Base-by-base conservation (phyloP, 805 yeast genomes). In the Candida ascalaphidarum region DNA sequence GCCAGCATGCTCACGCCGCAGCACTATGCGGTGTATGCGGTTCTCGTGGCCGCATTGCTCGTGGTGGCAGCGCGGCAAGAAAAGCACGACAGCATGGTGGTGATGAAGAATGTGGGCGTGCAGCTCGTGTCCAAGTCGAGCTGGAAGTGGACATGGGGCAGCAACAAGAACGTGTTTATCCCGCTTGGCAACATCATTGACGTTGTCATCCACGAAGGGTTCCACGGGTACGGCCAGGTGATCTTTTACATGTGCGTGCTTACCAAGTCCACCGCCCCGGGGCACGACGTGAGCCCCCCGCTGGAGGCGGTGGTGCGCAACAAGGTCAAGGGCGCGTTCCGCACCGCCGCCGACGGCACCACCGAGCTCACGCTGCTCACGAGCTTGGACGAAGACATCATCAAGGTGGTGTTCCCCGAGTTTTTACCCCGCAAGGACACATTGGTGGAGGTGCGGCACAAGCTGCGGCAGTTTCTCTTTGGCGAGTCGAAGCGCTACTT, bases 161-260 rank as follows among this genome's bases (percentile, higher is more conserved):
- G 39, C 12, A 33, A 32, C n/a, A 30, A 30, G 7, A 50, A 50
- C 22, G 40, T 54, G 16, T 79, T 82, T 46, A 64, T 79, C 8
- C 79, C 86, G 0, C 52, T 63, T 21, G 69, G 66, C 25, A 59
- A 60, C 25, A 64, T 82, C 28, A 65, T 70, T 4, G 89, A 81
- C 47, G 49, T 82, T 8, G 70, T 80, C 0, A 75, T 83, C 15
- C 81, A 81, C 45, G 94, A 83, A 49, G 88, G 82, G 0, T 81
- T 83, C 46, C 63, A 63, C 30, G 79, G 79, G 5, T 69, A 74
- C 36, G 77, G 76, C 36, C 65, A 62, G 36, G 84, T 81, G 7
- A 58, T 77, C 3, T 77, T 66, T 46, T 77, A 81, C 43, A 53
- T 82, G 47, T 73, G 78, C 23, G 57, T 81, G 4, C 55, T 81